phyloP scores from a whole-genome alignment of 2,329 filamentous ascomycete species.

The Reticulascus tulasneorum region DNA sequence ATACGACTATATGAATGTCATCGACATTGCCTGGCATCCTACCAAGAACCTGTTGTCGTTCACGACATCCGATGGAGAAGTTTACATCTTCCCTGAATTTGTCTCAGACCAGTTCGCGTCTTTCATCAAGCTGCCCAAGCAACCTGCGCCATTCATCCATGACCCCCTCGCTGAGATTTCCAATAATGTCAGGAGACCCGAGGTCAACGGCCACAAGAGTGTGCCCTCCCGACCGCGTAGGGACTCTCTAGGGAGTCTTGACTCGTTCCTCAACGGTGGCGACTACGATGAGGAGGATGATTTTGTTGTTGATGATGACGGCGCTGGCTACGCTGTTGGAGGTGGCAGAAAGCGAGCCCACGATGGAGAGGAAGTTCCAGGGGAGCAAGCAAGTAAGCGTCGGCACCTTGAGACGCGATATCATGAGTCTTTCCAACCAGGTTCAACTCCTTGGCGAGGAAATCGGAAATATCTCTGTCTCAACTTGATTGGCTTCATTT shows the following conservation, averaged over 20 bases:
- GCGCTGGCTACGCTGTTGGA: constrained; percentile 75
- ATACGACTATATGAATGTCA: constrained; percentile 77
- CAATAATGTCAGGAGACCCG: constrained; percentile 56
- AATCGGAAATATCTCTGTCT: constrained; percentile 91
- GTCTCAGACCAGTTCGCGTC: constrained; percentile 54
- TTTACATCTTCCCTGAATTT: constrained; percentile 81
- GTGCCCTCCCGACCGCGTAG: constrained; percentile 39
- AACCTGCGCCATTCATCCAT: constrained; percentile 82
- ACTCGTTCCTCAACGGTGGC: constrained; percentile 70
- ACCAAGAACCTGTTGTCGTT: constrained; percentile 85
- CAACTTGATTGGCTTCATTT: constrained; percentile 90
- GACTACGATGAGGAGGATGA: constrained; percentile 60
- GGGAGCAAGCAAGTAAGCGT: constrained; percentile 42
- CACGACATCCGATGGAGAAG: constrained; percentile 86
- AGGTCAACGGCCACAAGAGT: constrained; percentile 19
- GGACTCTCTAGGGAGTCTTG: constrained; percentile 71
- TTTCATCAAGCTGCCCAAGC: constrained; percentile 54
- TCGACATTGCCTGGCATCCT: constrained; percentile 88
- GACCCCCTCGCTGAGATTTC: constrained; percentile 70
- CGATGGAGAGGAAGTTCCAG: constrained; percentile 48
- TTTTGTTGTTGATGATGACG: constrained; percentile 94
- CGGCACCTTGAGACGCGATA: constrained; percentile 57
- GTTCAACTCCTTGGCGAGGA: constrained; percentile 92
- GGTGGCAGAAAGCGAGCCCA: constrained; percentile 45
- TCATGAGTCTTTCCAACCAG: constrained; percentile 86